Conservation (phyloP, 169 alveolate genomes). For the Plasmodium gonderi region DNA sequence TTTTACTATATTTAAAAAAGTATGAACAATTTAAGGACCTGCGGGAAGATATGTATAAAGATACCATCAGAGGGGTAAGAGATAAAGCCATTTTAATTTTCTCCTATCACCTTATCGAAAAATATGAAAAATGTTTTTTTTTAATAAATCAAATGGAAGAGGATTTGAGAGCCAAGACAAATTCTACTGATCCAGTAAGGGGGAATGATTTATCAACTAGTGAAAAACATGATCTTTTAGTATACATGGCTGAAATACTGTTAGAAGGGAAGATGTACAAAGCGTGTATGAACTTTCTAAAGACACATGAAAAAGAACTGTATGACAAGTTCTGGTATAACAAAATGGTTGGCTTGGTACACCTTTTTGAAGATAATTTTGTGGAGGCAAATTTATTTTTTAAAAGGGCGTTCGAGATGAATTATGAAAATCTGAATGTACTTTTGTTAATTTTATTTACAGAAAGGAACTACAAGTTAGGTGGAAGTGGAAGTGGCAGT, state of each 20-base stretch:
- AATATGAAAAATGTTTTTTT: conserved; percentile 46
- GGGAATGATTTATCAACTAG: not conserved
- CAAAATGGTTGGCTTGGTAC: conserved; percentile 34
- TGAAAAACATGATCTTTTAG: conserved; percentile 46
- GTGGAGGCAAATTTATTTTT: conserved; percentile 31
- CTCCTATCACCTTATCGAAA: conserved; percentile 23
- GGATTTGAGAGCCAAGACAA: not conserved
- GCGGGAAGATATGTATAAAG: conserved; percentile 50
- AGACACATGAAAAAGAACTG: not conserved
- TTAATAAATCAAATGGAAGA: conserved; percentile 50
- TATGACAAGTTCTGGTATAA: conserved; percentile 48
- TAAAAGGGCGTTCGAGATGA: conserved; percentile 43
- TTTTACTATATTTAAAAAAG: conserved; percentile 34
- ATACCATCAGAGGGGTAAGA: conserved; percentile 11
- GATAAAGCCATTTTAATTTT: conserved; percentile 67
- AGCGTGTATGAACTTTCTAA: conserved; percentile 25
- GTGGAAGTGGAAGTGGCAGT: not conserved
- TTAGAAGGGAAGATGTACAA: conserved; percentile 62
- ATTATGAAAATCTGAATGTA: conserved; percentile 50
- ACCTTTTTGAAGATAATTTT: conserved; percentile 36
- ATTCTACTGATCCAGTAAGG: not conserved
- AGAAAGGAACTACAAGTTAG: not conserved
- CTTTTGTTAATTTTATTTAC: conserved; percentile 45
- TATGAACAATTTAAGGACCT: conserved; percentile 66
- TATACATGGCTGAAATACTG: conserved; percentile 39